Evolutionary conservation across 2,329 filamentous ascomycete species (phyloP).

Genomic region (Botrytis cinerea): DNA sequence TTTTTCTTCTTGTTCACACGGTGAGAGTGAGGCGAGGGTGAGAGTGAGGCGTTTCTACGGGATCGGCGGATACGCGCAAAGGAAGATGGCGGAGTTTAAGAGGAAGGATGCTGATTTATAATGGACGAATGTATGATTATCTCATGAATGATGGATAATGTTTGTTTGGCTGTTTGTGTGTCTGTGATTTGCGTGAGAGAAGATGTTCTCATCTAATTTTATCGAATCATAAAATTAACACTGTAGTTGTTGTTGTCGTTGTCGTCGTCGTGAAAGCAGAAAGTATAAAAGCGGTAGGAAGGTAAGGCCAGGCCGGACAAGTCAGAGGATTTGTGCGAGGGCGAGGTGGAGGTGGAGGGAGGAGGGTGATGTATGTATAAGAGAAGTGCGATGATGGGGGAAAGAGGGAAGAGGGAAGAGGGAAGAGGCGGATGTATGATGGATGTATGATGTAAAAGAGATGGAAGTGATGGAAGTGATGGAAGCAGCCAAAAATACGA

Average conservation of each 20-base stretch:
- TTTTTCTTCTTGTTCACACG: not conserved
- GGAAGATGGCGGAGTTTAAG: conserved; percentile 12
- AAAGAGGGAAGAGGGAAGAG: conserved; percentile 1
- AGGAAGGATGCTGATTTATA: conserved; percentile 15
- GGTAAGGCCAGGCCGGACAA: not conserved
- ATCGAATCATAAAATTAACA: conserved; percentile 20
- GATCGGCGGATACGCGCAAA: conserved; percentile 13
- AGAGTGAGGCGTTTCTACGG: conserved; percentile 10
- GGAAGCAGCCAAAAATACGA: not conserved
- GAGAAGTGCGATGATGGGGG: not conserved
- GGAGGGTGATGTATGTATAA: not conserved
- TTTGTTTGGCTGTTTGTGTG: not conserved
- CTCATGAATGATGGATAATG: conserved; percentile 23
- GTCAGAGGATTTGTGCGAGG: not conserved
- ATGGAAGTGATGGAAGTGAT: not conserved
- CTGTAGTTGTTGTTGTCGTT: not conserved
- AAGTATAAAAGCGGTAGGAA: not conserved
- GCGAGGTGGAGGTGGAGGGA: not conserved
- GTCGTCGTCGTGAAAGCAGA: not conserved
- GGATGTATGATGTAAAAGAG: too few species aligned
- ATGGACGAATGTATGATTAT: conserved; percentile 21
- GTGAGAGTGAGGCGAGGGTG: not conserved
- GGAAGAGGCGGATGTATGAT: conserved; percentile 12
- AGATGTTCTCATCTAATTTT: conserved; percentile 3
- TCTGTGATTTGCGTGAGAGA: not conserved